Evolutionary conservation across 164 flowering plant genomes (phyloP).

Genomic region (Kalanchoe fedtschenkoi): DNA sequence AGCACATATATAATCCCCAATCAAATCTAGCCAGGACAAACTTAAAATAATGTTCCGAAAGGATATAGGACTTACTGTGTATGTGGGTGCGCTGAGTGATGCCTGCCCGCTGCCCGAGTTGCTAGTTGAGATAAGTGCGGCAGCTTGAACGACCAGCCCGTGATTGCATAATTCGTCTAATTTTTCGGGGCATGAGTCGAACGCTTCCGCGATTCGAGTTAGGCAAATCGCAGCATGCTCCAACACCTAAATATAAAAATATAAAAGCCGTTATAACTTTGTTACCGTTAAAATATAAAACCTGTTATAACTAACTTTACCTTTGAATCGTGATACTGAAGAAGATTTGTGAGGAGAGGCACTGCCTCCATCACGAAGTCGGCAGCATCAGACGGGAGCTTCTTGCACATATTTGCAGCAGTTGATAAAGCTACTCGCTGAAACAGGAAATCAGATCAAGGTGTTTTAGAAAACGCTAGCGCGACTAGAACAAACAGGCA

Average conservation of each 20-base stretch:
- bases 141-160: conserved; percentile 90
- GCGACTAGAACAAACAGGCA: background rate
- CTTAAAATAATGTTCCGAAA: background rate
- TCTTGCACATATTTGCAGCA: conserved; percentile 99
- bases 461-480: background rate
- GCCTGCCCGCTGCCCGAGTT: conserved; percentile 92
- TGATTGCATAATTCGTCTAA: conserved; percentile 91
- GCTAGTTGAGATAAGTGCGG: conserved; percentile 76
- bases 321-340: conserved; percentile 96
- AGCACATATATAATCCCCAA: background rate
- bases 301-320: conserved; percentile 16
- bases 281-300: background rate
- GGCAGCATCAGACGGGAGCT: conserved; percentile 97
- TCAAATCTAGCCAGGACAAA: background rate
- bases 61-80: conserved; percentile 49
- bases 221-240: conserved; percentile 96
- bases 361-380: conserved; percentile 99
- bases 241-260: conserved; percentile 49
- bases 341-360: conserved; percentile 85
- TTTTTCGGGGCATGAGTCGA: conserved; percentile 81
- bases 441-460: background rate
- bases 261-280: background rate
- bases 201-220: conserved; percentile 93
- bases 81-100: conserved; percentile 82
- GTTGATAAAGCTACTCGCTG: conserved; percentile 96